phyloP scores from a whole-genome alignment of 2,329 filamentous ascomycete species.

The Parastagonospora nodorum region DNA sequence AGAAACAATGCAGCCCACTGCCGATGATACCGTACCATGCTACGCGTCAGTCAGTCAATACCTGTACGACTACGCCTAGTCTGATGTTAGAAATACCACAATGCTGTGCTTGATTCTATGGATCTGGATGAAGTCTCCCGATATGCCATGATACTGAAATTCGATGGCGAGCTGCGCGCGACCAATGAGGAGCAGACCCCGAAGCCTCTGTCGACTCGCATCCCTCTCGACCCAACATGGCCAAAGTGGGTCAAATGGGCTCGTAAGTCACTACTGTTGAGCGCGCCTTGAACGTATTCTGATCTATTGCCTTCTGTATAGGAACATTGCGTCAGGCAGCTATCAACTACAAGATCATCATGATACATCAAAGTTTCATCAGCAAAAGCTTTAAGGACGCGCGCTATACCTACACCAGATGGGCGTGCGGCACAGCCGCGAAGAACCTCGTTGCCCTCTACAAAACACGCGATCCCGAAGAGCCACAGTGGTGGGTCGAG shows the following conservation, averaged over 20 bases:
- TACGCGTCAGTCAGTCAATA: constrained; percentile 31
- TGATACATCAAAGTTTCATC: constrained; percentile 52
- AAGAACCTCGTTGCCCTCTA: constrained; percentile 49
- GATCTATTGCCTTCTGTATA: background rate
- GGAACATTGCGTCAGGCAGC: constrained; percentile 45
- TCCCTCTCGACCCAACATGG: constrained; percentile 44
- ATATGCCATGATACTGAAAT: constrained; percentile 49
- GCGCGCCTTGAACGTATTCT: background rate
- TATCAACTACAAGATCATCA: constrained; percentile 52
- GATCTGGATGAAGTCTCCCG: constrained; percentile 39
- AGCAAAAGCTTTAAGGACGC: constrained; percentile 50
- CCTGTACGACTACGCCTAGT: constrained; percentile 46
- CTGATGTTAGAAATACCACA: constrained; percentile 47
- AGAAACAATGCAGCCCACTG: constrained; percentile 28
- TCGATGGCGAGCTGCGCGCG: constrained; percentile 47
- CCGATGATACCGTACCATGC: constrained; percentile 34
- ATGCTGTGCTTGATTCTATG: constrained; percentile 42
- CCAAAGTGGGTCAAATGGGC: constrained; percentile 50
- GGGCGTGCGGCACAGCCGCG: constrained; percentile 49
- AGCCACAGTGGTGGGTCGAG: constrained; percentile 51
- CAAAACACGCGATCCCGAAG: constrained; percentile 40
- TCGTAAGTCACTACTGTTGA: constrained; percentile 11
- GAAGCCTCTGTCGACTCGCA: constrained; percentile 38
- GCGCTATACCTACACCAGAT: constrained; percentile 50
- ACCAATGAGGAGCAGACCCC: constrained; percentile 43